phyloP scores from a whole-genome alignment of 345 rosid genomes.

The Salix brachista region DNA sequence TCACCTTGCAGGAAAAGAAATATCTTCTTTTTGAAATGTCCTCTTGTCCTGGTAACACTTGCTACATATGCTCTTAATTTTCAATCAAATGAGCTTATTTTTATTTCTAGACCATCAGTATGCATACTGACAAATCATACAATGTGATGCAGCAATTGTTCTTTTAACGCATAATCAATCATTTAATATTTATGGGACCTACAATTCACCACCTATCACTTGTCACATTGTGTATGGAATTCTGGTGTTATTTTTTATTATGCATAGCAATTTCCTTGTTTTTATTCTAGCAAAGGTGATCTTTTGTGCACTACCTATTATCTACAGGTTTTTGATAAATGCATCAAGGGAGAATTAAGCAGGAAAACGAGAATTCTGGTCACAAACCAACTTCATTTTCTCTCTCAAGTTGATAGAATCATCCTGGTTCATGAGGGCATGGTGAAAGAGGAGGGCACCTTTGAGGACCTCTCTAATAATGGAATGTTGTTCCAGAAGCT shows the following conservation, averaged over 20 bases:
- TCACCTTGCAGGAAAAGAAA: background rate
- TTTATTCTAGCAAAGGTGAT: background rate
- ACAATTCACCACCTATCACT: too few relatives aligned
- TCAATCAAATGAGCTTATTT: background rate
- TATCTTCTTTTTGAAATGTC: background rate
- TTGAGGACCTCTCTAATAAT: constrained; percentile 68
- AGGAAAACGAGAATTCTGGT: constrained; percentile 94
- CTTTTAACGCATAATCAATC: too few relatives aligned
- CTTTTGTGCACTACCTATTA: constrained; percentile 6
- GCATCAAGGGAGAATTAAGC: constrained; percentile 75
- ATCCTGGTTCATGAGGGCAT: constrained; percentile 86
- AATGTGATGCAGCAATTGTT: too few relatives aligned
- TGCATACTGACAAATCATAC: too few relatives aligned
- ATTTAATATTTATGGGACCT: too few relatives aligned
- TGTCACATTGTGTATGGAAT: too few relatives aligned
- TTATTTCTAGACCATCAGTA: background rate
- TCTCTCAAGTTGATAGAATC: constrained; percentile 91
- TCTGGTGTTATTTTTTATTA: background rate
- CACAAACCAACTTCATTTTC: constrained; percentile 97
- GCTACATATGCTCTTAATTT: background rate
- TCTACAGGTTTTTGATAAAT: constrained; percentile 87
- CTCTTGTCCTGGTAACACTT: background rate
- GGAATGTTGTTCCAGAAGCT: constrained; percentile 77
- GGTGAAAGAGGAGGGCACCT: constrained; percentile 94
- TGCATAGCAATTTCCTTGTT: too few relatives aligned